These are phyloP conservation scores for Oryza glaberrima DNA, from an alignment of 176 grass and related monocot genomes.

Conservation along the genomic window DNA sequence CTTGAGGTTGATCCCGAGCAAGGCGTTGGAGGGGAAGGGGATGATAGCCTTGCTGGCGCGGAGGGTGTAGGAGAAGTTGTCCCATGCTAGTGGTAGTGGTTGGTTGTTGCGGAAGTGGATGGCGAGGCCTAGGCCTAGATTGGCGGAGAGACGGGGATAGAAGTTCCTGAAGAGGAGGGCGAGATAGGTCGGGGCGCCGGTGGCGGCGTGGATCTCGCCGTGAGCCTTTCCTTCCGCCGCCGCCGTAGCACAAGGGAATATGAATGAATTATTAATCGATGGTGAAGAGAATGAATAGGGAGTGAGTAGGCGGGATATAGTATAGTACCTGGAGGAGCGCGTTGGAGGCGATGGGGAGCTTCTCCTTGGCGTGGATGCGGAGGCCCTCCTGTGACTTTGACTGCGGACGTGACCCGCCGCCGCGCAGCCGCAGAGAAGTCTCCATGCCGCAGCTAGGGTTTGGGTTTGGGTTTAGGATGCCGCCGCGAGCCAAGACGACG, in stretches of 20 bases:
- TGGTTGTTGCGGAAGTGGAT: constrained; percentile 47
- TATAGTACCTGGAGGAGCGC: constrained; percentile 66
- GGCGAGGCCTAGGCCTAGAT: constrained; percentile 51
- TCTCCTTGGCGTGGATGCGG: constrained; percentile 90
- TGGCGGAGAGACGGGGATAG: constrained; percentile 54
- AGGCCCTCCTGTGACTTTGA: constrained; percentile 27
- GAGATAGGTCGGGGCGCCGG: constrained; percentile 56
- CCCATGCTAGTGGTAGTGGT: background rate
- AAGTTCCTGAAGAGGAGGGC: constrained; percentile 67
- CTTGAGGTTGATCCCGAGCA: constrained; percentile 70
- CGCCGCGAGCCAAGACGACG: too few relatives aligned
- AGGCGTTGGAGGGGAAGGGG: constrained; percentile 44
- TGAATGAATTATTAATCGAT: too few relatives aligned
- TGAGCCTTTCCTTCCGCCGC: constrained; percentile 55
- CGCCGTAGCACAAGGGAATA: too few relatives aligned
- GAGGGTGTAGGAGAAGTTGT: constrained; percentile 58
- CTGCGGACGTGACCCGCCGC: background rate
- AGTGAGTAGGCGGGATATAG: too few relatives aligned
- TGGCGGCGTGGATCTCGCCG: constrained; percentile 65
- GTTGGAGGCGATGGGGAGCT: constrained; percentile 60
- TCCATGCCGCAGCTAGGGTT: constrained; percentile 51
- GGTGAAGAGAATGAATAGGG: background rate
- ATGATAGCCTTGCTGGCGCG: constrained; percentile 65
- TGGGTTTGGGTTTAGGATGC: too few relatives aligned
- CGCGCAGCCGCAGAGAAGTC: constrained; percentile 76